Evolutionary conservation across 2,329 filamentous ascomycete species (phyloP).

Genomic region (Monosporascus sp.): DNA sequence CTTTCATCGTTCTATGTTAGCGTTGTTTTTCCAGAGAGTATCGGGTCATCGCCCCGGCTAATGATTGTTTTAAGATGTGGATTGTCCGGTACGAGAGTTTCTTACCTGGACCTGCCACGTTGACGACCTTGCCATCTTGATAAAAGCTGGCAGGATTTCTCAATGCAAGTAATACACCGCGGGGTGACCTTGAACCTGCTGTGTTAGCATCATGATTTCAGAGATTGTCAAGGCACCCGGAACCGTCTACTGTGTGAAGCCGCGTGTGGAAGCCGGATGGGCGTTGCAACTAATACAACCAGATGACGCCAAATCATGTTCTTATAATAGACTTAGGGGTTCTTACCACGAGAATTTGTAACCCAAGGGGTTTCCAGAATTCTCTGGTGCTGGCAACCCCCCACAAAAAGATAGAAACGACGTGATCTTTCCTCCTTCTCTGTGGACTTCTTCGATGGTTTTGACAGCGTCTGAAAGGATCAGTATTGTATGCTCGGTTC

Average conservation of each 20-base stretch:
- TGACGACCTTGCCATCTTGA: constrained; percentile 70
- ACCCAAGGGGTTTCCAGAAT: constrained; percentile 81
- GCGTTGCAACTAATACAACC: background rate
- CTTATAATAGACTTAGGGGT: background rate
- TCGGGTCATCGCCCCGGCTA: background rate
- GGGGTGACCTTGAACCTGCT: constrained; percentile 44
- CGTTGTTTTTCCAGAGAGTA: background rate
- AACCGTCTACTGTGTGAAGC: background rate
- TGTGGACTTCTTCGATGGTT: constrained; percentile 84
- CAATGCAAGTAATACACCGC: constrained; percentile 83
- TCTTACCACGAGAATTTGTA: constrained; percentile 78
- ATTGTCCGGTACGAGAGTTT: background rate
- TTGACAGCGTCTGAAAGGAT: constrained; percentile 63
- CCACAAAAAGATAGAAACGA: constrained; percentile 83
- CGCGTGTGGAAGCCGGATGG: too few relatives aligned
- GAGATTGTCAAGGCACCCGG: background rate
- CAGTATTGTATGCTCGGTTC: background rate
- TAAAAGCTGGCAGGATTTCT: constrained; percentile 81
- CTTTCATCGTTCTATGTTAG: constrained; percentile 31
- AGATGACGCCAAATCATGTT: background rate
- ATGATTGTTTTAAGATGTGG: background rate
- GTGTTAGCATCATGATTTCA: constrained; percentile 52
- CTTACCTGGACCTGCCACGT: constrained; percentile 39
- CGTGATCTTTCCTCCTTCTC: constrained; percentile 76
- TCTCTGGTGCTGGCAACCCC: constrained; percentile 66